Base-by-base conservation (phyloP, 768 basidiomycete genomes). In the Naganishia kalamii region DNA sequence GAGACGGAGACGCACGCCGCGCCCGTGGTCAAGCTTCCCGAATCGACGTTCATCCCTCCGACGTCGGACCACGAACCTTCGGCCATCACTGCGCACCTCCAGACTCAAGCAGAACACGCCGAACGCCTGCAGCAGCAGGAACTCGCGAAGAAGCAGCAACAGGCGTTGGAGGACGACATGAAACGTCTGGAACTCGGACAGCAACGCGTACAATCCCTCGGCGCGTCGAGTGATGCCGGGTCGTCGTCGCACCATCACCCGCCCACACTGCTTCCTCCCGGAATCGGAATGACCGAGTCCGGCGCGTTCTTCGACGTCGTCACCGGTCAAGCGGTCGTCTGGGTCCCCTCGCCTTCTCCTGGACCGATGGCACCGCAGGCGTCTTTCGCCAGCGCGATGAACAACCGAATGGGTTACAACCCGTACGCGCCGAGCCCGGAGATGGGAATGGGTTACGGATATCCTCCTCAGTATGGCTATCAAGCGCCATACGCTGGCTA, bases 261-360 rank as follows among this genome's bases (percentile, higher is more conserved):
- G n/a, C 50, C 59, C 15, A 54, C 46, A 19, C 41, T 54, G 35
- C 40, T 69, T 8, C 68, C 68, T 41, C 68, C 68, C 19, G 68
- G 68, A 7, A 63, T 69, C 46, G 68, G 44, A 25, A 54, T 69
- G 43, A 37, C 68, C 23, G 64, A 65, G 17, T 54, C 29, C 47
- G 68, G 68, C 1, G 48, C 60, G 19, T 69, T 65, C 68, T 69
- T 59, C 60, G 64, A 69, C 33, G 41, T 65, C 37, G 32, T 43
- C 4, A 69, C 68, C 3, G 68, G 68, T 8, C 59, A 60, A 40
- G 64, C 68, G 25, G 60, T 69, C 59, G 60, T 62, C 17, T 69
- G 65, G 41, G 60, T 69, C 8, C 64, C 68, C 13, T 65, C 63
- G 4, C 60, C 60, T n/a, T 65, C 68, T 11, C 68, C 68, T 2